A percentile compares a stretch with the other conserved stretches of the same genome.
These are phyloP conservation scores for Trametes maxima DNA, from an alignment of 768 basidiomycete species.

Conservation along the genomic window DNA sequence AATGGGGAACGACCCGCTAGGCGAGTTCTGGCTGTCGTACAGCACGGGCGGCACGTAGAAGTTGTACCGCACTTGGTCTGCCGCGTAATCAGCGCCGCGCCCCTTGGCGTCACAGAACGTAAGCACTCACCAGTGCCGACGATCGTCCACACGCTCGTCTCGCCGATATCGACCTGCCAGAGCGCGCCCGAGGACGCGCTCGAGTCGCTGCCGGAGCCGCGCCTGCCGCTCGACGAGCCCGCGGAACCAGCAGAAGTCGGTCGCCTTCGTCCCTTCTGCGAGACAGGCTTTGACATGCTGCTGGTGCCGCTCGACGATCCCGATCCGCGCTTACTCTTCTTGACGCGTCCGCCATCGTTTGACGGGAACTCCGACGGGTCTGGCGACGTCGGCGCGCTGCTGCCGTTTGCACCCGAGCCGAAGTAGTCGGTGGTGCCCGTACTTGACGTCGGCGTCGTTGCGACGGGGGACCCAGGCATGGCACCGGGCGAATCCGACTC, in stretches of 20 bases:
- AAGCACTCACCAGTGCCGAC: slow-evolving; percentile 77
- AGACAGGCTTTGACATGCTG: slow-evolving; percentile 51
- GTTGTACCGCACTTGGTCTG: slow-evolving; percentile 91
- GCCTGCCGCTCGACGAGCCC: slow-evolving; percentile 51
- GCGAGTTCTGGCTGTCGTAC: slow-evolving; percentile 78
- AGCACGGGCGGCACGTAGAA: slow-evolving; percentile 88
- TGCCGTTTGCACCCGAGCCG: slow-evolving; percentile 46
- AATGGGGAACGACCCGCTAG: slow-evolving; percentile 69
- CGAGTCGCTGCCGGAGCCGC: slow-evolving; percentile 66
- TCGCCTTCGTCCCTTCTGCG: slow-evolving; percentile 63
- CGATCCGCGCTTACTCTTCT: slow-evolving; percentile 75
- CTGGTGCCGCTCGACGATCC: slow-evolving; percentile 69
- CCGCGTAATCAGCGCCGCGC: slow-evolving; percentile 8
- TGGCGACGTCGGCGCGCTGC: slow-evolving; percentile 72
- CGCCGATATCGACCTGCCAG: slow-evolving; percentile 90
- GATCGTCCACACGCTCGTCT: slow-evolving; percentile 94
- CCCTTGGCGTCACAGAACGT: slow-evolving; percentile 3
- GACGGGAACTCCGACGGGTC: slow-evolving; percentile 69
- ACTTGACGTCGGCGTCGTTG: slow-evolving; percentile 52
- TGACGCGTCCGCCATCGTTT: slow-evolving; percentile 84
- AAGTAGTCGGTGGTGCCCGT: slow-evolving; percentile 64
- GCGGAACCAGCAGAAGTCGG: slow-evolving; percentile 67
- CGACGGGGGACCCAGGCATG: slow-evolving; percentile 70
- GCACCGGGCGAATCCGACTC: slow-evolving; percentile 43
- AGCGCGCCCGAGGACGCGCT: slow-evolving; percentile 77